Evolutionary conservation across 345 rosid species (phyloP).

Genomic region (Linum lewisii): DNA sequence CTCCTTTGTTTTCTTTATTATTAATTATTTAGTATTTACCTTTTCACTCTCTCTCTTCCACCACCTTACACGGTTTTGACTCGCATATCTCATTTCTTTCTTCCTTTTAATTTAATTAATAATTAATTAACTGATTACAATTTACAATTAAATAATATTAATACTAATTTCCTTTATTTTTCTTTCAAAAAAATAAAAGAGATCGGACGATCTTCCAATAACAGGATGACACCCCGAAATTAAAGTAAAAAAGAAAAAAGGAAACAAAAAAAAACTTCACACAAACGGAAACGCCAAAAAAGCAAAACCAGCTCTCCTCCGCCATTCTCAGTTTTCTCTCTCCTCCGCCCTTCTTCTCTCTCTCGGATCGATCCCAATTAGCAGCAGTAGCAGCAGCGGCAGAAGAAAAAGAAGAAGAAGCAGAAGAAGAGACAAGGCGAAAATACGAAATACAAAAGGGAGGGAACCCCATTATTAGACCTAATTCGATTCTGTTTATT

Average conservation of each 20-base stretch:
- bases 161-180: background rate
- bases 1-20: slow-evolving; percentile 10
- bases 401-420: slow-evolving; percentile 4
- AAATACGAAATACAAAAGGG: slow-evolving; percentile 3
- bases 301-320: slow-evolving; percentile 21
- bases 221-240: background rate
- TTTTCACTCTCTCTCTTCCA: slow-evolving; percentile 10
- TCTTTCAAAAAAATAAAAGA: slow-evolving; percentile 10
- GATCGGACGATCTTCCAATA: slow-evolving; percentile 24
- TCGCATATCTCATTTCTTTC: background rate
- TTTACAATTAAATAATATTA: background rate
- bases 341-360: background rate
- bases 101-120: background rate
- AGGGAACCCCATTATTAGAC: slow-evolving; percentile 11
- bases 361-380: slow-evolving; percentile 8
- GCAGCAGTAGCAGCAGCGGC: slow-evolving; percentile 9
- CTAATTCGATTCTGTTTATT: background rate
- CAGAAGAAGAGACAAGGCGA: slow-evolving; percentile 3
- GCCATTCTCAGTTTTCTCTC: background rate
- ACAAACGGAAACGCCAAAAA: slow-evolving; percentile 5
- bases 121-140: too few relatives aligned
- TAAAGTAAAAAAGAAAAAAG: background rate
- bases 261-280: background rate
- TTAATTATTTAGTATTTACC: slow-evolving; percentile 13
- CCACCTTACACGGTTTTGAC: slow-evolving; percentile 41